Evolutionary conservation across 208 protist genomes (phyloP).

Genomic region (Naegleria fowleri): DNA sequence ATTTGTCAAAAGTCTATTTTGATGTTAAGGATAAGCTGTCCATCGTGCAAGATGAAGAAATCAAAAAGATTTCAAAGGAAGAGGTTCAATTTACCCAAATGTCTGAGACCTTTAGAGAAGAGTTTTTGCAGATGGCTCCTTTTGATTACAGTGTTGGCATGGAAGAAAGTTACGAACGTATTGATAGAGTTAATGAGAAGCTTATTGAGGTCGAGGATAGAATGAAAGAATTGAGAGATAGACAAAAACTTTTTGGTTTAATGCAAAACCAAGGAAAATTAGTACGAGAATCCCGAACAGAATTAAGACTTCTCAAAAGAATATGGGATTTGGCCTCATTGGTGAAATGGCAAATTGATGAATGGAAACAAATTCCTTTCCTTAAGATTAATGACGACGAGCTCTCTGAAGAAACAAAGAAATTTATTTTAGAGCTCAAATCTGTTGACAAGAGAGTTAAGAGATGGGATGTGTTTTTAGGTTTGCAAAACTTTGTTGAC

Average conservation of each 20-base stretch:
- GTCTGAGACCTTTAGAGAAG: not conserved
- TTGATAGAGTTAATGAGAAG: constrained; percentile 30
- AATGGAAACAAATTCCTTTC: constrained; percentile 53
- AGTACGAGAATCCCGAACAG: constrained; percentile 39
- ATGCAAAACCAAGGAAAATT: constrained; percentile 39
- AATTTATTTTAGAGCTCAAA: constrained; percentile 50
- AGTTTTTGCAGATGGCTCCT: not conserved
- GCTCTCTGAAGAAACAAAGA: constrained; percentile 62
- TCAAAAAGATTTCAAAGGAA: constrained; percentile 17
- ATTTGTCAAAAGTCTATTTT: constrained; percentile 17
- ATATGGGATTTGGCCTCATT: constrained; percentile 56
- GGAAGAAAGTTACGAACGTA: constrained; percentile 33
- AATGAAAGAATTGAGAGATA: constrained; percentile 36
- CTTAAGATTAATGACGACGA: constrained; percentile 50
- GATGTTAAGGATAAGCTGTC: constrained; percentile 26
- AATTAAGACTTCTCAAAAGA: constrained; percentile 50
- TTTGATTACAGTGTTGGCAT: not conserved
- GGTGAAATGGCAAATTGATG: constrained; percentile 41
- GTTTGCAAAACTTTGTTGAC: constrained; percentile 39
- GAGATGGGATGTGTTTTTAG: constrained; percentile 46
- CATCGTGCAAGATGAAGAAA: constrained; percentile 17
- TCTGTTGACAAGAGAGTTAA: constrained; percentile 53
- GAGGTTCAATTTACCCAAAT: not conserved
- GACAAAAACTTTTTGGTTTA: constrained; percentile 55
- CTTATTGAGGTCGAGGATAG: constrained; percentile 43